Conservation (phyloP, 176 grass and related monocot species). For the Carex parvula region DNA sequence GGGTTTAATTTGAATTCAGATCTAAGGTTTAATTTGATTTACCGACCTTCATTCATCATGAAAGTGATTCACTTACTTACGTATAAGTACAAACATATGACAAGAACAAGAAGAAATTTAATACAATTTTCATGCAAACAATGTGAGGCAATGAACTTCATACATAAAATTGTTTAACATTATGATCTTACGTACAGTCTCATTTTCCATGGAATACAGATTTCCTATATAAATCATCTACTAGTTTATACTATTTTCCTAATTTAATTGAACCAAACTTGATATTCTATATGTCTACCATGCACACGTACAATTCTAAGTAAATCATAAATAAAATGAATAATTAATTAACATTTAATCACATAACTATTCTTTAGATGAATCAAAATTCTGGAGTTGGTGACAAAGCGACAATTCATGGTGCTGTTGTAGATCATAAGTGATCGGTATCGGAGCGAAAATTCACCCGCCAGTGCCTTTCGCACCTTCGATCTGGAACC, state of each 20-base stretch:
- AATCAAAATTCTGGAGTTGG: background rate
- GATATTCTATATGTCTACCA: background rate
- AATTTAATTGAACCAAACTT: background rate
- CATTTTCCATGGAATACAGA: background rate
- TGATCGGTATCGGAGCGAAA: background rate
- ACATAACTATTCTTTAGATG: background rate
- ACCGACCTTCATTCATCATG: background rate
- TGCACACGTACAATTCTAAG: background rate
- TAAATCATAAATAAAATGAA: background rate
- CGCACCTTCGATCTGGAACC: background rate
- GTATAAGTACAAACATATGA: background rate
- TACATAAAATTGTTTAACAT: background rate
- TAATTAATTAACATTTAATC: background rate
- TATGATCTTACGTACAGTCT: background rate
- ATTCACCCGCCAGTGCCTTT: background rate
- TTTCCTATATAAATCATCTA: background rate
- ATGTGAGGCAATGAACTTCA: background rate
- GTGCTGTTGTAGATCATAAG: background rate
- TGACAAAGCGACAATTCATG: background rate
- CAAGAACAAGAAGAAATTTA: background rate
- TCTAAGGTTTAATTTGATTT: background rate
- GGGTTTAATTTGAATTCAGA: too few species aligned
- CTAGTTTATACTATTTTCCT: background rate
- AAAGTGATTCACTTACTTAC: background rate
- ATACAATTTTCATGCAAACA: background rate